A percentile compares a stretch with the other conserved stretches of the same genome.
phyloP scores from a whole-genome alignment of 192 early-diverging fungal species.

The Cladochytrium replicatum region DNA sequence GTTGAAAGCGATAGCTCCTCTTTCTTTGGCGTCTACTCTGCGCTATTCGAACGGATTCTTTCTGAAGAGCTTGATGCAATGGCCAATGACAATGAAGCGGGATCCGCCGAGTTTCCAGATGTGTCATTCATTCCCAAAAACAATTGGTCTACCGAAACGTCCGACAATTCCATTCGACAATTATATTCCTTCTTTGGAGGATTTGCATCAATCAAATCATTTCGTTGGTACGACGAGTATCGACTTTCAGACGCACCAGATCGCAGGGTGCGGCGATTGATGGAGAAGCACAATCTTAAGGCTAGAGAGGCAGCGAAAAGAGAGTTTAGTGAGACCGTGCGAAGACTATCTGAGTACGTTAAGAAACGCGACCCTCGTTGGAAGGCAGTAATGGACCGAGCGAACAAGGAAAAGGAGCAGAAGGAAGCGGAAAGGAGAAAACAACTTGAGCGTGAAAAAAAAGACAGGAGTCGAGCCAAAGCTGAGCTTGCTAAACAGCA shows the following conservation, averaged over 20 bases:
- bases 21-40: constrained; percentile 74
- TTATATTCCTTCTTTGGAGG: no score
- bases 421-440: no score
- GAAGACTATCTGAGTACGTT: constrained; percentile 62
- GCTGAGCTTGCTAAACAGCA: constrained; percentile 57
- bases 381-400: no score
- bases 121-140: no score
- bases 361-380: constrained; percentile 87
- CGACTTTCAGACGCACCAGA: constrained; percentile 72
- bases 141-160: no score
- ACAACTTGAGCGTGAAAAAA: no score
- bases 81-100: constrained; percentile 23
- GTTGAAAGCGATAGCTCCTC: constrained; percentile 52
- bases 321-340: constrained; percentile 36
- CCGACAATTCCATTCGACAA: constrained; percentile 21
- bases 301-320: constrained; percentile 56
- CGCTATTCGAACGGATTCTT: constrained; percentile 65
- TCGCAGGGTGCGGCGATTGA: constrained; percentile 63
- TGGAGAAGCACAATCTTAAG: constrained; percentile 90
- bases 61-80: constrained; percentile 68
- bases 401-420: no score
- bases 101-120: no score
- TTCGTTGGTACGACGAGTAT: constrained; percentile 88
- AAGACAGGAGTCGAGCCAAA: constrained; percentile 41
- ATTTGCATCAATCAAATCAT: constrained; percentile 77